Percentiles rank a stretch among this genome's conserved stretches.
Evolutionary conservation across 768 basidiomycete genomes (phyloP).

Genomic region (Leccinum arenicola): DNA sequence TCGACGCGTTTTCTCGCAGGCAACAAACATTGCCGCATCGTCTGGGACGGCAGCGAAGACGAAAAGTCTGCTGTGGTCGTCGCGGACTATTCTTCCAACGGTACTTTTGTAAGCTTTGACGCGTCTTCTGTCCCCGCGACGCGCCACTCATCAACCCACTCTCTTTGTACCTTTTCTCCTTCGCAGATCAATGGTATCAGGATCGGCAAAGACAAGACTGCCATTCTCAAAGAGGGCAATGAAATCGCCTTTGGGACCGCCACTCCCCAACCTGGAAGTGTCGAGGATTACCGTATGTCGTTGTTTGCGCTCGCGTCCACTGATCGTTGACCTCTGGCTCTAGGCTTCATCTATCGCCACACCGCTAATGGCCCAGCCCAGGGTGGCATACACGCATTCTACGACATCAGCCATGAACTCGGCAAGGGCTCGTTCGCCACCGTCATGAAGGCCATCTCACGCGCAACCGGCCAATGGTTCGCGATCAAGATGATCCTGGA

Average conservation of each 20-base stretch:
- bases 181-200: slow-evolving; percentile 39
- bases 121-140: slow-evolving; percentile 16
- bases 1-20: slow-evolving; percentile 36
- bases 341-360: slow-evolving; percentile 74
- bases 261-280: slow-evolving; percentile 41
- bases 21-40: slow-evolving; percentile 36
- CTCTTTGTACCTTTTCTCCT: background rate
- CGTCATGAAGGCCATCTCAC: slow-evolving; percentile 79
- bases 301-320: background rate
- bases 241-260: slow-evolving; percentile 82
- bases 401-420: slow-evolving; percentile 67
- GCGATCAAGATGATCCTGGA: slow-evolving; percentile 87
- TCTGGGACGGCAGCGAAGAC: slow-evolving; percentile 35
- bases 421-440: slow-evolving; percentile 92
- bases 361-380: slow-evolving; percentile 47
- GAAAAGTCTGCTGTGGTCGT: slow-evolving; percentile 33
- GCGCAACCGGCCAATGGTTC: slow-evolving; percentile 65
- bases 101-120: slow-evolving; percentile 37
- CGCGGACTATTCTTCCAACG: slow-evolving; percentile 40
- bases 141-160: slow-evolving; percentile 9
- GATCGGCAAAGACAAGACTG: slow-evolving; percentile 39
- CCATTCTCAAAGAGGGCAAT: slow-evolving; percentile 59
- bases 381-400: slow-evolving; percentile 58
- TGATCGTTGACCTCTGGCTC: background rate
- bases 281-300: slow-evolving; percentile 74